Conservation (phyloP, 225 moss, liverwort and hornwort genomes). For the Bryoerythrophyllum caledonicum region DNA sequence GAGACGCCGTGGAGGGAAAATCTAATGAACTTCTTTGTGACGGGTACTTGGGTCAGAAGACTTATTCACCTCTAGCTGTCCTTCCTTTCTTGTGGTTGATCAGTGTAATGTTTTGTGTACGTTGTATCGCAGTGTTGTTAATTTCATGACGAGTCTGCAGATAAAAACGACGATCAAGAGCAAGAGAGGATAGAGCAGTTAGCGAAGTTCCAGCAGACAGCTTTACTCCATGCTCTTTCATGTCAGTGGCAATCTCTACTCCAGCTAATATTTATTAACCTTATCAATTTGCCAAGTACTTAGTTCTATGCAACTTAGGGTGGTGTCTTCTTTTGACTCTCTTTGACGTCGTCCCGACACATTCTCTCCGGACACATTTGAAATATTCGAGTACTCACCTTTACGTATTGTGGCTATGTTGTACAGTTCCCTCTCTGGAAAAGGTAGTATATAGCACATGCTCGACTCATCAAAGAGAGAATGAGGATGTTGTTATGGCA, state of each 20-base stretch:
- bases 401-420: slow-evolving; percentile 13
- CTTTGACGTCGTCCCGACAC: neutral
- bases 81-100: neutral
- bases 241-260: slow-evolving; percentile 52
- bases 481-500: slow-evolving; percentile 82
- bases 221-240: slow-evolving; percentile 87
- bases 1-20: slow-evolving; percentile 9
- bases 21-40: slow-evolving; percentile 18
- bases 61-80: slow-evolving; percentile 4
- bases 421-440: slow-evolving; percentile 79
- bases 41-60: slow-evolving; percentile 3
- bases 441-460: slow-evolving; percentile 95
- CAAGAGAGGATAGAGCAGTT: slow-evolving; percentile 78
- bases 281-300: neutral
- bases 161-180: slow-evolving; percentile 50
- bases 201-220: slow-evolving; percentile 83
- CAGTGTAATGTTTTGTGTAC: neutral
- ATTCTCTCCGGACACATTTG: neutral
- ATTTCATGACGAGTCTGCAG: slow-evolving; percentile 37
- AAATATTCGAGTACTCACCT: neutral
- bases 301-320: neutral
- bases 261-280: neutral
- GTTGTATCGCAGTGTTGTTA: slow-evolving; percentile 2
- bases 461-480: slow-evolving; percentile 84
- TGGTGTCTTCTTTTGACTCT: slow-evolving; percentile 1